Evolutionary conservation across 2,329 filamentous ascomycete genomes (phyloP).

Genomic region (Cadophora gregata): DNA sequence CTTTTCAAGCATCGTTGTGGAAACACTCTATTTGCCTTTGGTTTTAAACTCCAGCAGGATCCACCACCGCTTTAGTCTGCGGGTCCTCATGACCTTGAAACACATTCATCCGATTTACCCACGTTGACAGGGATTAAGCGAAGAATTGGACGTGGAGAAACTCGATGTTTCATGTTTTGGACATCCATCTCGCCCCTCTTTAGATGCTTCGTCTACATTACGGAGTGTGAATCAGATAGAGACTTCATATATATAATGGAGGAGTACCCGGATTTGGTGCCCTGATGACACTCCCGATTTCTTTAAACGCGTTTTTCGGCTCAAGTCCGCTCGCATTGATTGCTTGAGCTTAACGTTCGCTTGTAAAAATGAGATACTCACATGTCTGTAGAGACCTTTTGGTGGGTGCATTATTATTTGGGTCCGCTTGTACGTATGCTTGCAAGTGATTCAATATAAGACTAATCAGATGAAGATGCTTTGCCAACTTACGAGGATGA

Average conservation of each 20-base stretch:
- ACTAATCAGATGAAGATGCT: neutral
- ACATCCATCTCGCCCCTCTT: neutral
- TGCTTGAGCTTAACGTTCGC: neutral
- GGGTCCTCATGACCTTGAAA: neutral
- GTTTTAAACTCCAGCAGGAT: neutral
- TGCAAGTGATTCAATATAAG: neutral
- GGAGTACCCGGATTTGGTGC: neutral
- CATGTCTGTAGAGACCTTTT: neutral
- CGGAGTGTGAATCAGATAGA: neutral
- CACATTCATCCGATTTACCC: neutral
- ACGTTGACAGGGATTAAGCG: neutral
- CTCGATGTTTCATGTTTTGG: neutral
- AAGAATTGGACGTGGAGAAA: conserved; percentile 3
- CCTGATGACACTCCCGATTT: no score
- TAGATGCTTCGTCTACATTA: neutral
- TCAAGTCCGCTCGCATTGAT: neutral
- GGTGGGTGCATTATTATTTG: neutral
- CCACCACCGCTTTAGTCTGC: neutral
- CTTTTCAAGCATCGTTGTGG: neutral
- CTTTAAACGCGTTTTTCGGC: neutral
- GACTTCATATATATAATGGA: neutral
- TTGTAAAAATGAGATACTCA: conserved; percentile 3
- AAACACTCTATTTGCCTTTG: neutral
- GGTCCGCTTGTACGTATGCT: neutral
- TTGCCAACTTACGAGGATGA: neutral